These are phyloP conservation scores for Globisporangium megalacanthum DNA, from an alignment of 352 stramenopile genomes.

Conservation along the genomic window DNA sequence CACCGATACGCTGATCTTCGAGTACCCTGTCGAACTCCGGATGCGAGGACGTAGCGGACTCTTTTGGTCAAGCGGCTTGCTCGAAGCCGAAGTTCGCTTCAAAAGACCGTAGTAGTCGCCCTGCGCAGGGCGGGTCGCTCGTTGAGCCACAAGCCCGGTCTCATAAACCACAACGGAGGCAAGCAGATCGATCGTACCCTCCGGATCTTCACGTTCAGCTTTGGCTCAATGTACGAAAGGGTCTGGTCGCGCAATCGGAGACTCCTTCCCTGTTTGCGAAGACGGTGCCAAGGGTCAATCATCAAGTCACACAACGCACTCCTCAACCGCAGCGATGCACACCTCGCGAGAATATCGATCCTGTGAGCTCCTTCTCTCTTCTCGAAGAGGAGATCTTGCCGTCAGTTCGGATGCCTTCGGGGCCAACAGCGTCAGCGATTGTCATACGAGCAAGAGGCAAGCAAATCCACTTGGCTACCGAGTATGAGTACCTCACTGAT, in stretches of 20 bases:
- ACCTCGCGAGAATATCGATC: neutral
- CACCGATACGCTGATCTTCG: slow-evolving; percentile 13
- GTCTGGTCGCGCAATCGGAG: slow-evolving; percentile 34
- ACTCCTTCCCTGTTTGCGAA: slow-evolving; percentile 10
- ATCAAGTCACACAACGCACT: neutral
- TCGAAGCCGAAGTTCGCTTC: slow-evolving; percentile 18
- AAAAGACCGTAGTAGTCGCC: slow-evolving; percentile 66
- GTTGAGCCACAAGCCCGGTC: neutral
- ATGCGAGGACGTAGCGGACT: slow-evolving; percentile 11
- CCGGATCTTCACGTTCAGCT: slow-evolving; percentile 58
- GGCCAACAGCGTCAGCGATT: slow-evolving; percentile 2
- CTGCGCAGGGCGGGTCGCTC: slow-evolving; percentile 16
- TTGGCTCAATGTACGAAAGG: slow-evolving; percentile 53
- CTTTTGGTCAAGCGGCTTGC: slow-evolving; percentile 9
- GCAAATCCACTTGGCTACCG: no score
- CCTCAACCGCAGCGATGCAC: neutral
- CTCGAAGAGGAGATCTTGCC: slow-evolving; percentile 1
- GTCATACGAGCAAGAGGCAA: neutral
- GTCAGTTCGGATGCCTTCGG: slow-evolving; percentile 12
- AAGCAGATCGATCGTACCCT: slow-evolving; percentile 19
- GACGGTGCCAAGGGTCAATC: neutral
- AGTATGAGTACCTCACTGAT: neutral
- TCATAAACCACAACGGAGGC: neutral
- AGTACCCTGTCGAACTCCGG: slow-evolving; percentile 7
- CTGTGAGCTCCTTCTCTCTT: slow-evolving; percentile 7